Conservation (phyloP, 768 basidiomycete species). For the Lanmaoa rubissima region DNA sequence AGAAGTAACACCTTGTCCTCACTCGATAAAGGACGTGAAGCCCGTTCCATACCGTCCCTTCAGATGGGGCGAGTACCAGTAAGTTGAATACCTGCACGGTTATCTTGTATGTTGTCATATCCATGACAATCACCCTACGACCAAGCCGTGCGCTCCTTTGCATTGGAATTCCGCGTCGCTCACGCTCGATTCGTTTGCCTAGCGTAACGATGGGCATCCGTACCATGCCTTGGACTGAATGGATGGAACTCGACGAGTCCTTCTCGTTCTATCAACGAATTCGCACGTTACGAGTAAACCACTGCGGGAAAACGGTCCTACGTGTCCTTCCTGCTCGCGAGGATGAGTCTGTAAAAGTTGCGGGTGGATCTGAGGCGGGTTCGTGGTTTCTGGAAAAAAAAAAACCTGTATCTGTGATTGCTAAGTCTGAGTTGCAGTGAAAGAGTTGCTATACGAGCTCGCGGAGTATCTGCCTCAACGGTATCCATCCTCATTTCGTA, state of each 20-base stretch:
- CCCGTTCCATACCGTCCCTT: constrained; percentile 73
- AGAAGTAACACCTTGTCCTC: constrained; percentile 40
- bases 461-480: constrained; percentile 65
- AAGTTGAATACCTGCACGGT: constrained; percentile 24
- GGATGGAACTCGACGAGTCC: constrained; percentile 72
- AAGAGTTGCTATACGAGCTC: constrained; percentile 68
- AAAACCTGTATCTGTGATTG: background rate
- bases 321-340: constrained; percentile 46
- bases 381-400: background rate
- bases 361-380: constrained; percentile 35
- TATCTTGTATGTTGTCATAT: background rate
- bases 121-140: background rate
- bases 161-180: background rate
- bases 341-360: constrained; percentile 36
- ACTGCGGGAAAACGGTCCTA: constrained; percentile 48
- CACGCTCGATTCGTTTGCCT: background rate
- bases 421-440: constrained; percentile 37
- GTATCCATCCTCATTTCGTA: constrained; percentile 59
- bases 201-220: constrained; percentile 77
- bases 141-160: background rate
- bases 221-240: constrained; percentile 67
- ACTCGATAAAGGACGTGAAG: constrained; percentile 43
- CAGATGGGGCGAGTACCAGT: constrained; percentile 67
- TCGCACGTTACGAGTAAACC: constrained; percentile 51
- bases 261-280: constrained; percentile 58